Evolutionary conservation across 441 rosid species (phyloP).

Genomic region (Gossypium schwendimanii): DNA sequence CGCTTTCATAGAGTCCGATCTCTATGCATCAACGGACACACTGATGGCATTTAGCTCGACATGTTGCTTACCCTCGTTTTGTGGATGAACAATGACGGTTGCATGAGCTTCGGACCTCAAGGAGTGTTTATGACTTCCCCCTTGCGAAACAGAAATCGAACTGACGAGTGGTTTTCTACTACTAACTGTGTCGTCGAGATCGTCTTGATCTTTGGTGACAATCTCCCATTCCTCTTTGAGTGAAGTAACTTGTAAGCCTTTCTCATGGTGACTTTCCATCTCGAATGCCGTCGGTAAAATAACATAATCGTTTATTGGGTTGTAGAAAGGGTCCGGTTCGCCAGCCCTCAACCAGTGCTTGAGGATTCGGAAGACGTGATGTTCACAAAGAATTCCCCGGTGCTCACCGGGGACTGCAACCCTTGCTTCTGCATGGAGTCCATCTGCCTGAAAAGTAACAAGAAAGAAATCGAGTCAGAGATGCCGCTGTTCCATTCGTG

Average conservation of each 20-base stretch:
- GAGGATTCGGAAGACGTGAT: slow-evolving; percentile 75
- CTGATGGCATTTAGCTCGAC: slow-evolving; percentile 63
- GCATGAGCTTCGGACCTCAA: slow-evolving; percentile 53
- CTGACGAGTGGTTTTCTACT: slow-evolving; percentile 30
- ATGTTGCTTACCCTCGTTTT: slow-evolving; percentile 56
- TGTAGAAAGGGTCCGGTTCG: slow-evolving; percentile 73
- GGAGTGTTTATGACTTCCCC: slow-evolving; percentile 25
- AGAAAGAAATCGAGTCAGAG: not conserved
- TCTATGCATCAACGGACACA: slow-evolving; percentile 54
- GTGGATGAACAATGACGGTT: slow-evolving; percentile 46
- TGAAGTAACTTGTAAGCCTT: slow-evolving; percentile 59
- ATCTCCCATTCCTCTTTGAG: slow-evolving; percentile 93
- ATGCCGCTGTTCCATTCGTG: not conserved
- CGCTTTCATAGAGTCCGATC: not conserved
- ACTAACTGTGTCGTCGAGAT: slow-evolving; percentile 4
- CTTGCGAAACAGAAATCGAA: slow-evolving; percentile 46
- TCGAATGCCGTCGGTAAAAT: slow-evolving; percentile 71
- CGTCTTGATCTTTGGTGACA: slow-evolving; percentile 32
- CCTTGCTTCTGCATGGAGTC: slow-evolving; percentile 85
- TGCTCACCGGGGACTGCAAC: slow-evolving; percentile 93
- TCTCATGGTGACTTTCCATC: slow-evolving; percentile 46
- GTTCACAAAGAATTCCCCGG: slow-evolving; percentile 79
- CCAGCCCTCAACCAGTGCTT: slow-evolving; percentile 87
- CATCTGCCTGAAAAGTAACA: slow-evolving; percentile 60
- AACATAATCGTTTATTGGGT: slow-evolving; percentile 82